These are phyloP conservation scores for Aschersonia sp. DNA, from an alignment of 2,329 filamentous ascomycete genomes.

Conservation along the genomic window DNA sequence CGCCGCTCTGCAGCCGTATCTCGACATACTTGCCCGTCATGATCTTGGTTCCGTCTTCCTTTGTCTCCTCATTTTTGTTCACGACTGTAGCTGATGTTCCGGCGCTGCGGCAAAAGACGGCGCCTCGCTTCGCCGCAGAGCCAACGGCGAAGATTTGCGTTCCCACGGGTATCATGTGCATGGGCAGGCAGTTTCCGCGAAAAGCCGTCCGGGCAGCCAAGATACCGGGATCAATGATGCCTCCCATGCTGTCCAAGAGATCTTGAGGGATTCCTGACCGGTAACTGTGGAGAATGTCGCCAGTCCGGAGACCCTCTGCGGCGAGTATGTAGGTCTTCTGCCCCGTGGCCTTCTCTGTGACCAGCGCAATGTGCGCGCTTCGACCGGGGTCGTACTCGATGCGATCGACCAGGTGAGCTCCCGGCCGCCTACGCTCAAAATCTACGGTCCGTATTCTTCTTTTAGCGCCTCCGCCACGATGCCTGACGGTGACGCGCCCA, in stretches of 20 bases:
- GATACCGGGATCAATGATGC: conserved; percentile 85
- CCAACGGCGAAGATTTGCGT: conserved; percentile 86
- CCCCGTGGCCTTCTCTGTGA: conserved; percentile 60
- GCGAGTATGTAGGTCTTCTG: conserved; percentile 84
- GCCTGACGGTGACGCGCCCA: conserved; percentile 74
- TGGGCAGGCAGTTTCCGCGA: conserved; percentile 83
- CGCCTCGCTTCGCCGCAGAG: conserved; percentile 54
- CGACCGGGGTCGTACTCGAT: conserved; percentile 94
- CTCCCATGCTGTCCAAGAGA: conserved; percentile 82
- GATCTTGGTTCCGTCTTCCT: conserved; percentile 41
- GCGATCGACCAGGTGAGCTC: conserved; percentile 77
- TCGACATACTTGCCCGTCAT: conserved; percentile 67
- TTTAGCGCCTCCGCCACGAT: conserved; percentile 85
- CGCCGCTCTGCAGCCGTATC: conserved; percentile 80
- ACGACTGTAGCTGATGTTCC: conserved; percentile 84
- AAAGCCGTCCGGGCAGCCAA: conserved; percentile 87
- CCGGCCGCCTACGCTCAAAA: conserved; percentile 64
- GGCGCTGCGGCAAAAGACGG: conserved; percentile 87
- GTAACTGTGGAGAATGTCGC: conserved; percentile 87
- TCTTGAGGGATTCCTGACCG: conserved; percentile 76
- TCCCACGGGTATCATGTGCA: conserved; percentile 94
- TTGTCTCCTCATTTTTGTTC: conserved; percentile 69
- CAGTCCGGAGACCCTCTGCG: conserved; percentile 84
- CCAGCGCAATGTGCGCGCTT: conserved; percentile 80
- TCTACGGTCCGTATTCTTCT: conserved; percentile 84